Base-by-base conservation (phyloP, 805 yeast species). In the Ogataea wickerhamii region DNA sequence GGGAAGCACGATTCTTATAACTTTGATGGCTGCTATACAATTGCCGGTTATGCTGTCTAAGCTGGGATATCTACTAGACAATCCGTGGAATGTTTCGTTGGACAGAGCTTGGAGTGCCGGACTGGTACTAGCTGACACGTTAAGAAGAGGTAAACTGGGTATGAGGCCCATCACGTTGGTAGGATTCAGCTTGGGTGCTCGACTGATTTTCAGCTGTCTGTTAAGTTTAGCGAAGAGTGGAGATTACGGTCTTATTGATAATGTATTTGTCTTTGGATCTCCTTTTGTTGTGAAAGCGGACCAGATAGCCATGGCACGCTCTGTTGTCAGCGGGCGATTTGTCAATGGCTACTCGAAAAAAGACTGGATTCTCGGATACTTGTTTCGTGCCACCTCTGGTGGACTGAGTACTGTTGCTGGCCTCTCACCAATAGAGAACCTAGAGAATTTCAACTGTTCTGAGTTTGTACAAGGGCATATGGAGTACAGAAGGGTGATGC, bases 61-160 rank as follows among this genome's bases (percentile, higher is more conserved):
- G 53, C 68, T 93, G 28, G 83, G 95, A 2, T 93, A 93, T 49
- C 64, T 93, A 20, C 71, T 93, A 19, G 98, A 93, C 55, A 93
- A 93, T 53, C 98, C 98, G 0, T 93, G 98, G 98, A 91, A 83
- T 55, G 98, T 93, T 4, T 89, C 98, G 0, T 67, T 93, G 41
- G 98, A 91, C 60, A 73, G 98, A 43, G 98, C 98, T 0, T 91
- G 97, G 98, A 74, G 88, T 29, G 95, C 97, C 0, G 98, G 98
- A 4, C 67, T 78, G 39, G 79, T 93, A 31, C 62, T 93, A 36
- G 98, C 98, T 0, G 98, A 93, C 58, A 87, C 96, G 0, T 66
- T 93, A 28, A 77, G 89, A 41, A 74, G 87, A 18, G 81, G 94
- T 29, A 91, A 89, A 59, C 67, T 93, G 50, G 98, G 98, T 7